Base-by-base conservation (phyloP, 139 green algal species). In the Chara braunii region DNA sequence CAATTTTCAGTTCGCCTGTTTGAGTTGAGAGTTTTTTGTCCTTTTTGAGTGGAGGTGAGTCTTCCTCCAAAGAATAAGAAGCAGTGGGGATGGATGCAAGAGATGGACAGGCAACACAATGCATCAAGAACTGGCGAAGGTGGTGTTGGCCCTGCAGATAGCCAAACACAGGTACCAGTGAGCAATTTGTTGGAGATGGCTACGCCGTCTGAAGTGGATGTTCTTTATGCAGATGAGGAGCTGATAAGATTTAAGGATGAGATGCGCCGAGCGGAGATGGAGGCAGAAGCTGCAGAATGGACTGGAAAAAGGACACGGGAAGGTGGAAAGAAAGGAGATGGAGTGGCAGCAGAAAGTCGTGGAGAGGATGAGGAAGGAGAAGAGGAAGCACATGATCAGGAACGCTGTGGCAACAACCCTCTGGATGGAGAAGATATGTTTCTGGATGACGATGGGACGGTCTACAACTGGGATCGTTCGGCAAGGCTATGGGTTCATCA, bases 391-490 rank as follows among this genome's bases (percentile, higher is more conserved):
- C n/a, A n/a, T n/a, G n/a, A n/a, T n/a, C n/a, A n/a, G n/a, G n/a
- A n/a, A n/a, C n/a, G n/a, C n/a, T n/a, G n/a, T n/a, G n/a, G n/a
- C n/a, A n/a, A n/a, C n/a, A n/a, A n/a, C n/a, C 64, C 64, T 4
- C 59, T 44, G 32, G 64, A 73, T 18, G 64, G 56, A 23, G 66
- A 75, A 29, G 33, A 84, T 3, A 68, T 83, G 36, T 97, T 97
- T 74, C 81, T 85, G 55, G 91, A 97, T 35, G 91, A 97, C 62
- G 91, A 97, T 48, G 91, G 91, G 22, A 97, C 91, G 0, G 14
- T 64, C 18, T 97, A 96, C 63, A 74, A 77, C 11, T 97, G 91
- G 91, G 81, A 91, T 67, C 18, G 33, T 0, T n/a, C 40, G 11
- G 48, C 85, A 35, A 63, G 85, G 0, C 88, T 88, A 62, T 97